Evolutionary conservation across 2,329 filamentous ascomycete genomes (phyloP).

Genomic region (Botrytis fragariae): DNA sequence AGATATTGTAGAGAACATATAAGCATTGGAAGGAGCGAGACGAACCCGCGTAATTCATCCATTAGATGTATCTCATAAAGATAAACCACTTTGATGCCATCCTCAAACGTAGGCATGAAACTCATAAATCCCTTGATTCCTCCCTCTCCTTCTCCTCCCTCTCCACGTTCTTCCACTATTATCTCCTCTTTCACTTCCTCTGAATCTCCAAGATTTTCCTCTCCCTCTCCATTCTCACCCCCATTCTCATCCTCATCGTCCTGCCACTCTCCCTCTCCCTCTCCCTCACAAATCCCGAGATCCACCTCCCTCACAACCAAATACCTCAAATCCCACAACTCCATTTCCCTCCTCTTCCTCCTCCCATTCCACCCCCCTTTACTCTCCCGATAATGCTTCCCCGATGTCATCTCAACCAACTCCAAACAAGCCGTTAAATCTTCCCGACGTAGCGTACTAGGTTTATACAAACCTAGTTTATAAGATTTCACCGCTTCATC

Average conservation of each 20-base stretch:
- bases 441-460: conserved; percentile 41
- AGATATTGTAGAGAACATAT: background rate
- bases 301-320: conserved; percentile 52
- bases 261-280: conserved; percentile 54
- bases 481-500: conserved; percentile 41
- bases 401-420: conserved; percentile 62
- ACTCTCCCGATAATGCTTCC: conserved; percentile 61
- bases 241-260: conserved; percentile 62
- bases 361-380: conserved; percentile 60
- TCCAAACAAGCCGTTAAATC: conserved; percentile 54
- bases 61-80: conserved; percentile 76
- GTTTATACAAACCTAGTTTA: conserved; percentile 45
- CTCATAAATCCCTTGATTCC: conserved; percentile 57
- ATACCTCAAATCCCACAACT: conserved; percentile 64
- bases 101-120: conserved; percentile 71
- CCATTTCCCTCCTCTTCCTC: conserved; percentile 67
- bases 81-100: conserved; percentile 65
- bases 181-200: background rate
- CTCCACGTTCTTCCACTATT: background rate
- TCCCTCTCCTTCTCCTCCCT: conserved; percentile 23
- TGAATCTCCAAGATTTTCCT: background rate
- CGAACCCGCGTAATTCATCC: conserved; percentile 53
- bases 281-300: conserved; percentile 54
- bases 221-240: background rate
- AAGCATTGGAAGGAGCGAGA: conserved; percentile 17